Evolutionary conservation across 257 asterid genomes (phyloP).

Genomic region (Vinca minor): DNA sequence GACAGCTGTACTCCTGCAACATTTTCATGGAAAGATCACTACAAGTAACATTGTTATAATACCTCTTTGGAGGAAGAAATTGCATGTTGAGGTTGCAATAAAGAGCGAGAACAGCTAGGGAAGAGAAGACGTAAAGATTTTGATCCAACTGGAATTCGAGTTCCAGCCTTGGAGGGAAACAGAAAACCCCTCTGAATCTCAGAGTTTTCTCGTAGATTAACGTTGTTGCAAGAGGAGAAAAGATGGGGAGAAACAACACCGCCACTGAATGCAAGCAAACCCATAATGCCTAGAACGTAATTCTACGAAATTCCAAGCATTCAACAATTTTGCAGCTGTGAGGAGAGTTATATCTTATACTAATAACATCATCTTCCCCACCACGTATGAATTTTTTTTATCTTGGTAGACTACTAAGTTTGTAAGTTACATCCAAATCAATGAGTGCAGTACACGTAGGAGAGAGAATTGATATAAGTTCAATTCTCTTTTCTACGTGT

Average conservation of each 20-base stretch:
- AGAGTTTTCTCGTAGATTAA: neutral
- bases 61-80: slow-evolving; percentile 20
- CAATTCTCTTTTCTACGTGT: too few relatives aligned
- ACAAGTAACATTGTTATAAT: neutral
- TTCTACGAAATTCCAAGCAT: neutral
- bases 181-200: neutral
- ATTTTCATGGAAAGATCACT: neutral
- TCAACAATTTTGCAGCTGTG: too few relatives aligned
- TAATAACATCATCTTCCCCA: too few relatives aligned
- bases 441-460: too few relatives aligned
- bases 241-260: neutral
- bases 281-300: neutral
- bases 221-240: neutral
- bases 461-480: too few relatives aligned
- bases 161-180: neutral
- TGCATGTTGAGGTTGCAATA: slow-evolving; percentile 6
- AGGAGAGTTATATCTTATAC: too few relatives aligned
- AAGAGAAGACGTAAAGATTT: slow-evolving; percentile 8
- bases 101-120: slow-evolving; percentile 7
- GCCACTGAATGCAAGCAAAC: neutral
- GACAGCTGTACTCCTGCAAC: neutral
- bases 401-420: too few relatives aligned
- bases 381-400: too few relatives aligned
- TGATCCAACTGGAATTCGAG: neutral
- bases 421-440: too few relatives aligned